These are phyloP conservation scores for Cutaneotrichosporon cavernicola DNA, from an alignment of 1,284 basidiomycete genomes.

Conservation along the genomic window DNA sequence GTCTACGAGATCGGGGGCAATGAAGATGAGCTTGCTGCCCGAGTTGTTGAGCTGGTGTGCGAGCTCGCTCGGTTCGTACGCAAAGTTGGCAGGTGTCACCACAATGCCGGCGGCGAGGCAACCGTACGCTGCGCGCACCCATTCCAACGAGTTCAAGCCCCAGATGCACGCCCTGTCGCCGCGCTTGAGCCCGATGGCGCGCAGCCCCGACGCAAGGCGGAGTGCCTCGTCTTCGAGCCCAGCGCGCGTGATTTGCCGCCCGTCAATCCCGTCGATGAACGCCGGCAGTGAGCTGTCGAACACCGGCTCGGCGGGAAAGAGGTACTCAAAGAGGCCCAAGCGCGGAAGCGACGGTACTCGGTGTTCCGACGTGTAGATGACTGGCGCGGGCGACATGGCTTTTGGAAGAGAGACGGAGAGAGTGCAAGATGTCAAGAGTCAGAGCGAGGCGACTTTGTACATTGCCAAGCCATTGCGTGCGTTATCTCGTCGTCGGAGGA, in stretches of 20 bases:
- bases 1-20: conserved; percentile 58
- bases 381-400: background rate
- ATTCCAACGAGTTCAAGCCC: conserved; percentile 61
- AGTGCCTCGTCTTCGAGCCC: conserved; percentile 61
- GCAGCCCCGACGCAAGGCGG: conserved; percentile 61
- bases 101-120: conserved; percentile 47
- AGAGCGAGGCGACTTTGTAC: too few relatives aligned
- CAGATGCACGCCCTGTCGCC: conserved; percentile 47
- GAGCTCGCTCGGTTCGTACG: conserved; percentile 43
- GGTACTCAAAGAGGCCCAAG: conserved; percentile 17
- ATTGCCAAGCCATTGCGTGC: too few relatives aligned
- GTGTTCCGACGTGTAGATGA: conserved; percentile 20
- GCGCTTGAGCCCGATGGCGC: conserved; percentile 29
- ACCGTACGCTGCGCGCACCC: conserved; percentile 64
- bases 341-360: conserved; percentile 16
- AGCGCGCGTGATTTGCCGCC: conserved; percentile 60
- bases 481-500: too few relatives aligned
- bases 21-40: conserved; percentile 59
- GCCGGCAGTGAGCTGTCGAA: conserved; percentile 53
- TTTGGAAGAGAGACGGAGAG: background rate
- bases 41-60: conserved; percentile 57
- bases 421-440: too few relatives aligned
- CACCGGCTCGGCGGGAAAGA: conserved; percentile 11
- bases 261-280: conserved; percentile 67
- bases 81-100: conserved; percentile 44